Percentiles rank a stretch among this genome's conserved stretches.
These are phyloP conservation scores for Fusarium sp. DNA, from an alignment of 2,329 filamentous ascomycete genomes.

Conservation along the genomic window DNA sequence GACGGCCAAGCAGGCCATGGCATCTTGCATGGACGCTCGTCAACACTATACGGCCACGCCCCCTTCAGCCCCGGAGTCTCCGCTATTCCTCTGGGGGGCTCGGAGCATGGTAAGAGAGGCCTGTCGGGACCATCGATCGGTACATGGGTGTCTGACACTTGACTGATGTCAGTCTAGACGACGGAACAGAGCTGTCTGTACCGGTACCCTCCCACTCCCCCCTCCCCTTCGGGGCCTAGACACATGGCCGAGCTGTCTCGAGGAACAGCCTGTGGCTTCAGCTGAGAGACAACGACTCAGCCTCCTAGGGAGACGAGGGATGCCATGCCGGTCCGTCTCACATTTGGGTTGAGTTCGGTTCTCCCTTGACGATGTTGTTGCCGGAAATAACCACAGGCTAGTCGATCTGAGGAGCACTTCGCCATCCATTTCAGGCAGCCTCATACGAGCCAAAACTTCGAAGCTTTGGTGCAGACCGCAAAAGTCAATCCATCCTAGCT, in stretches of 20 bases:
- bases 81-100: conserved; percentile 18
- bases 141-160: conserved; percentile 10
- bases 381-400: background rate
- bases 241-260: background rate
- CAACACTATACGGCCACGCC: conserved; percentile 30
- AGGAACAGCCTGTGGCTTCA: background rate
- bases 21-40: conserved; percentile 23
- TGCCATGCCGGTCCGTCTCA: background rate
- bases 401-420: background rate
- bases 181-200: conserved; percentile 2
- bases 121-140: conserved; percentile 33
- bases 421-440: background rate
- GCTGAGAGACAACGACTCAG: background rate
- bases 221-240: background rate
- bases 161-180: conserved; percentile 26
- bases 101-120: conserved; percentile 19
- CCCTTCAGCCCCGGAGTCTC: conserved; percentile 29
- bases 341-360: background rate
- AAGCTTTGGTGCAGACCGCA: background rate
- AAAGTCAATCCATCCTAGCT: background rate
- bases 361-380: background rate
- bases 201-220: background rate
- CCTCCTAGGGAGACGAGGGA: background rate
- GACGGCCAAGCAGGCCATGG: conserved; percentile 18
- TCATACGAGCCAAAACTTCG: background rate